Evolutionary conservation across 1,139 yeast genomes (phyloP), one percentile per base, ranked within the genome.

Genomic region (Candida albicans): DNA sequence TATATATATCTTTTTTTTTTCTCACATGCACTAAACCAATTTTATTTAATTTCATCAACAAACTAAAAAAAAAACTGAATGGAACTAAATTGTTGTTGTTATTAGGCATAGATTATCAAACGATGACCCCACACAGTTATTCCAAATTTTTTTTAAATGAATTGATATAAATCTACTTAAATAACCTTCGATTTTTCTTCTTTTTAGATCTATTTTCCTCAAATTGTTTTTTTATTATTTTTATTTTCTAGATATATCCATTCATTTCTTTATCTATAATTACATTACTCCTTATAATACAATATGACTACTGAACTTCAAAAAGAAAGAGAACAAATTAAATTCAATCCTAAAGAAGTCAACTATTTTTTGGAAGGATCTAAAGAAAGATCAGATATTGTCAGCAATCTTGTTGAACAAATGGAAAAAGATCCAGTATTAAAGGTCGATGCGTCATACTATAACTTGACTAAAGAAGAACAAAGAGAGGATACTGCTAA

Each of bases 391-490:
- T 60, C 75, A 15, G 62, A 64, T 14, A 60, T 59, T 37, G 65
- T 68, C 14, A 58, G 63, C 38, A 46, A 49, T 8, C 46, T 73
- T 39, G 52, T 67, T 52, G 75, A 70, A 51, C 74, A 73, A 48
- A 58, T 75, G 54, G 79, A 75, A 55, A 62, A 79, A 50, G 80
- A 75, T 50, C 79, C 79, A 1, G 57, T 73, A 29, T 56, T 75
- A 43, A 58, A 61, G 26, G 62, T 67, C 5, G 63, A 62, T 36
- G 60, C 73, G 4, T 51, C 58, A 18, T 62, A 63, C 47, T 75
- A 74, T 48, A 75, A 74, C 43, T 51, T 59, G 39, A 57, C 64
- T 34, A 73, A 70, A 49, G 63, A 53, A 2, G 62, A 71, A 49
- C 76, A 73, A 51, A 60, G 80, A 40, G 69, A 62, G 48, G 41